Evolutionary conservation across 129 eudicot genomes (phyloP).

Genomic region (Smallanthus sonchifolius): DNA sequence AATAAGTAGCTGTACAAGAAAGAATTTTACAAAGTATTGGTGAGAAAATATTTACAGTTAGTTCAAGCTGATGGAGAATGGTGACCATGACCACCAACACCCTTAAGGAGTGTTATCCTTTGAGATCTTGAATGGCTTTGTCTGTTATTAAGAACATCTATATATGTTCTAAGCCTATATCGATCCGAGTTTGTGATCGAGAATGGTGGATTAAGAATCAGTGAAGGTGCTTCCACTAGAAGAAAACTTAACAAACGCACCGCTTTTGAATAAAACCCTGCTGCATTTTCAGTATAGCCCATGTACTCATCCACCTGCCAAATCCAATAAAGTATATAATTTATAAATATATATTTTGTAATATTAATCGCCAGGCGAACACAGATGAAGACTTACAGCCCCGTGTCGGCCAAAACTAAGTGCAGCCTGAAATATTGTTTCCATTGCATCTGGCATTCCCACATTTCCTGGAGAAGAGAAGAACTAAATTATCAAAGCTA

Average conservation of each 20-base stretch:
- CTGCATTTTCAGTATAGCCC: slow-evolving; percentile 69
- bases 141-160: slow-evolving; percentile 67
- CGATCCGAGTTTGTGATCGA: slow-evolving; percentile 82
- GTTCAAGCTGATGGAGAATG: slow-evolving; percentile 39
- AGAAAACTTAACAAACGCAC: slow-evolving; percentile 61
- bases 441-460: slow-evolving; percentile 99
- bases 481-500: neutral
- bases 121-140: slow-evolving; percentile 81
- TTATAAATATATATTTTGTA: neutral
- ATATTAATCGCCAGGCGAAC: neutral
- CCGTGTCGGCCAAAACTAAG: slow-evolving; percentile 78
- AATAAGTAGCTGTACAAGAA: slow-evolving; percentile 46
- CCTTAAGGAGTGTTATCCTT: slow-evolving; percentile 65
- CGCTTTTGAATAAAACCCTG: slow-evolving; percentile 62
- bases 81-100: slow-evolving; percentile 37
- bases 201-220: slow-evolving; percentile 83
- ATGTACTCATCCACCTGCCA: slow-evolving; percentile 90
- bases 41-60: neutral
- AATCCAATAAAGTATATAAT: neutral
- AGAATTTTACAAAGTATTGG: slow-evolving; percentile 35
- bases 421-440: slow-evolving; percentile 79
- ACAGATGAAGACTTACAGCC: slow-evolving; percentile 63
- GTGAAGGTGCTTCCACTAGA: slow-evolving; percentile 89
- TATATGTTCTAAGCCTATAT: slow-evolving; percentile 68
- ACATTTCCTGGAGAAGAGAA: slow-evolving; percentile 45